A percentile compares a stretch with the other conserved stretches of the same genome.
phyloP scores from a whole-genome alignment of 441 rosid species.

The Pelargonium fulgidum region DNA sequence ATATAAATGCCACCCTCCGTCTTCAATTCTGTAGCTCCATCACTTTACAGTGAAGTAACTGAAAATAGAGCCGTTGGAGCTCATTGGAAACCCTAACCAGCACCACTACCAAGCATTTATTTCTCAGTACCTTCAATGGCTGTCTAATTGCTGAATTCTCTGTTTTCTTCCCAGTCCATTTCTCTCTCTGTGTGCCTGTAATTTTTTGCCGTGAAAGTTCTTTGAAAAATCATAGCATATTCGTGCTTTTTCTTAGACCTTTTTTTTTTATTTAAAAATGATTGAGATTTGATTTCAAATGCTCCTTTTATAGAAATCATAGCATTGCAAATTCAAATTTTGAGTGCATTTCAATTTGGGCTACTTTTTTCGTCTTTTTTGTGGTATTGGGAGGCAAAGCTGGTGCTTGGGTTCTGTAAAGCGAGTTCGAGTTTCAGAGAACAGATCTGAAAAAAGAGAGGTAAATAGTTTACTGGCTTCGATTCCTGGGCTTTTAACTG shows the following conservation, averaged over 20 bases:
- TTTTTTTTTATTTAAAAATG: background rate
- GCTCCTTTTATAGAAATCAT: background rate
- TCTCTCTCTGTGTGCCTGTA: background rate
- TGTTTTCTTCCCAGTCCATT: slow-evolving; percentile 15
- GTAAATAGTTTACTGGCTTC: slow-evolving; percentile 9
- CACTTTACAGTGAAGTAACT: slow-evolving; percentile 17
- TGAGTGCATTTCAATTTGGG: slow-evolving; percentile 3
- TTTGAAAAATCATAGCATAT: background rate
- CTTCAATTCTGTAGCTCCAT: slow-evolving; percentile 16
- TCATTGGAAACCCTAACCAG: background rate
- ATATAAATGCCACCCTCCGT: background rate
- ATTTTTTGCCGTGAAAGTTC: slow-evolving; percentile 8
- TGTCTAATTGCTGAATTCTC: background rate
- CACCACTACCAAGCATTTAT: background rate
- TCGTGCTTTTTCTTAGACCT: slow-evolving; percentile 2
- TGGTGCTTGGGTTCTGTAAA: background rate
- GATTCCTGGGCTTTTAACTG: slow-evolving; percentile 11
- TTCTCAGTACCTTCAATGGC: background rate
- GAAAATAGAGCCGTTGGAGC: slow-evolving; percentile 30
- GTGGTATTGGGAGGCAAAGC: background rate
- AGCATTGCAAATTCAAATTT: background rate
- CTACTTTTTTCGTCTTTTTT: background rate
- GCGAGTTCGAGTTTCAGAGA: background rate
- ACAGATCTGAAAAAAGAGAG: background rate
- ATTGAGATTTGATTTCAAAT: slow-evolving; percentile 7